Percentiles rank a stretch among this genome's conserved stretches.
phyloP scores from a whole-genome alignment of 306 rosid species.

The Citrullus amarus region DNA sequence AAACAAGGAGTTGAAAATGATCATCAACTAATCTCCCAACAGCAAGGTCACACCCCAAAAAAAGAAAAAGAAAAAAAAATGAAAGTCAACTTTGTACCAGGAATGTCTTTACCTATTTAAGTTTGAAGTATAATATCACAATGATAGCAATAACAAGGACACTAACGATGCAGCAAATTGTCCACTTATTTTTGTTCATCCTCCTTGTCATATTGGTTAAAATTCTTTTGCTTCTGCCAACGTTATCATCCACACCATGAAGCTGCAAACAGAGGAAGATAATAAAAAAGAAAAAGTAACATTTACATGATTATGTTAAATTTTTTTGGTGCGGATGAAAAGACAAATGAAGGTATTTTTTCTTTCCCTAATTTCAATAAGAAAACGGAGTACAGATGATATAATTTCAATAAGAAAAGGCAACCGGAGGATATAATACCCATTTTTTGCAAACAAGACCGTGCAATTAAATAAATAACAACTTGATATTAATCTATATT shows the following conservation, averaged over 20 bases:
- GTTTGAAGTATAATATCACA: constrained; percentile 75
- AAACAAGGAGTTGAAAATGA: not conserved
- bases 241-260: constrained; percentile 83
- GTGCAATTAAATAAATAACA: not conserved
- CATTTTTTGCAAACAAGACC: too few relatives aligned
- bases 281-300: not conserved
- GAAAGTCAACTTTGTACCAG: not conserved
- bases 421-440: not conserved
- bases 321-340: not conserved
- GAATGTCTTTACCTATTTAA: constrained; percentile 19
- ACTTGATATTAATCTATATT: not conserved
- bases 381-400: not conserved
- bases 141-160: constrained; percentile 53
- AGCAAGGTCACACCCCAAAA: not conserved
- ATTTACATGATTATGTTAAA: not conserved
- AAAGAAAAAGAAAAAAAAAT: too few relatives aligned
- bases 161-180: constrained; percentile 34
- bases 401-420: not conserved
- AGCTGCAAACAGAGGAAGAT: constrained; percentile 36
- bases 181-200: constrained; percentile 84
- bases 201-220: constrained; percentile 65
- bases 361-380: not conserved
- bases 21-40: not conserved
- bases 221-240: constrained; percentile 75
- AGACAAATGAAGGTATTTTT: not conserved